phyloP scores from a whole-genome alignment of 2,329 filamentous ascomycete species.

The Lasiodiplodia hormozganensis region DNA sequence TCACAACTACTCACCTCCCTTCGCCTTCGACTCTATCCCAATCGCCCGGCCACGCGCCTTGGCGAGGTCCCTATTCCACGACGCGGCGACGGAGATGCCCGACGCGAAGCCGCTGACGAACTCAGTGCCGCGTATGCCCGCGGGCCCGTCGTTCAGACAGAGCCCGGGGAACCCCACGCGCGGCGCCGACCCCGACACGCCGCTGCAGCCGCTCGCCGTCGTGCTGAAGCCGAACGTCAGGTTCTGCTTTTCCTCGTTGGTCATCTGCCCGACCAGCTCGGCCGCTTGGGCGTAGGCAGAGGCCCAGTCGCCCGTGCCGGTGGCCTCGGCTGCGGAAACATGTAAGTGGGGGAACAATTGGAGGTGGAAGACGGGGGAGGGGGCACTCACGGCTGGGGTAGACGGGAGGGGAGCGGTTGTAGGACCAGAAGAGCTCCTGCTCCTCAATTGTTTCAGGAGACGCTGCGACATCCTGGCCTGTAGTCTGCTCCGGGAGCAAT shows the following conservation, averaged over 20 bases:
- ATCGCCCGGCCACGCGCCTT: constrained; percentile 43
- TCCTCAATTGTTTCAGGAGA: background rate
- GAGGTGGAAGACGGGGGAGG: too few species aligned
- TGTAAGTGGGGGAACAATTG: background rate
- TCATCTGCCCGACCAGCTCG: constrained; percentile 48
- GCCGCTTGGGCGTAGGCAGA: constrained; percentile 50
- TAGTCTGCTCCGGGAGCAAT: background rate
- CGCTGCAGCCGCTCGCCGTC: constrained; percentile 29
- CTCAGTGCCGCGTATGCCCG: constrained; percentile 47
- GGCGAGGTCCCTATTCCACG: constrained; percentile 46
- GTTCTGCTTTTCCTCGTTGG: constrained; percentile 47
- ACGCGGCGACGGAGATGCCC: constrained; percentile 46
- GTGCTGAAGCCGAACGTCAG: constrained; percentile 47
- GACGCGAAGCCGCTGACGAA: constrained; percentile 48
- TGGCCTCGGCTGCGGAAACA: background rate
- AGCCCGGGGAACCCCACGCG: constrained; percentile 47
- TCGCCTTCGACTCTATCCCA: constrained; percentile 48
- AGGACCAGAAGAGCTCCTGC: constrained; percentile 13
- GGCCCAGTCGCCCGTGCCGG: constrained; percentile 40
- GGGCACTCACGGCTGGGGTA: constrained; percentile 11
- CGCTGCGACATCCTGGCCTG: constrained; percentile 1
- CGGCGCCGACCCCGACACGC: constrained; percentile 29
- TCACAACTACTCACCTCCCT: constrained; percentile 46
- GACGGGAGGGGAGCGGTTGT: constrained; percentile 7
- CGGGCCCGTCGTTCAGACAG: constrained; percentile 51